These are phyloP conservation scores for Lumnitzera littorea DNA, from an alignment of 345 rosid genomes.

Conservation along the genomic window DNA sequence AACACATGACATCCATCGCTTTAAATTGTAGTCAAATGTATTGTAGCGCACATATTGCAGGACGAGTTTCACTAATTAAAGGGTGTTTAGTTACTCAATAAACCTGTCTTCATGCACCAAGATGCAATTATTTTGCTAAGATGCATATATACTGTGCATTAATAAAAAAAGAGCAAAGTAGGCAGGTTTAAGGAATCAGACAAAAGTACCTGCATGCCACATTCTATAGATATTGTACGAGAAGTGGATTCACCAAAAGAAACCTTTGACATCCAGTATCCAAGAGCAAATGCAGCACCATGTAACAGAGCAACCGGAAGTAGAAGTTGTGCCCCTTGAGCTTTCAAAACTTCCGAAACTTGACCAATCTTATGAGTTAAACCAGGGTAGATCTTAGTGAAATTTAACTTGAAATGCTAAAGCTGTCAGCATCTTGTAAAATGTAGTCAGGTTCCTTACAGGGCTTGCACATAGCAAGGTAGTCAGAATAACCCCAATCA, in stretches of 20 bases:
- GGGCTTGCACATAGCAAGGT: slow-evolving; percentile 96
- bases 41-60: no score
- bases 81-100: no score
- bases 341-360: slow-evolving; percentile 79
- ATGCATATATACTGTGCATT: not conserved
- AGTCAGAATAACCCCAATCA: slow-evolving; percentile 89
- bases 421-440: not conserved
- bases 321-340: slow-evolving; percentile 85
- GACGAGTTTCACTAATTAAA: no score
- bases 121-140: not conserved
- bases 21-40: no score
- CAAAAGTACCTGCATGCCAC: slow-evolving; percentile 82
- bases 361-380: slow-evolving; percentile 64
- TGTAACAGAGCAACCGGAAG: slow-evolving; percentile 83
- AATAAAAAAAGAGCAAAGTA: not conserved
- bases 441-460: slow-evolving; percentile 35
- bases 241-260: slow-evolving; percentile 97
- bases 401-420: not conserved
- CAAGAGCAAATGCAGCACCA: slow-evolving; percentile 75
- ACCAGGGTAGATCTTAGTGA: slow-evolving; percentile 8
- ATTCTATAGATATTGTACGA: slow-evolving; percentile 93
- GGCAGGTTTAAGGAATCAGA: not conserved
- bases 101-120: no score
- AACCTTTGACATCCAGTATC: slow-evolving; percentile 72
- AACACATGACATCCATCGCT: no score